Evolutionary conservation across 1,139 yeast genomes (phyloP).

Genomic region (Yueomyces sp.): DNA sequence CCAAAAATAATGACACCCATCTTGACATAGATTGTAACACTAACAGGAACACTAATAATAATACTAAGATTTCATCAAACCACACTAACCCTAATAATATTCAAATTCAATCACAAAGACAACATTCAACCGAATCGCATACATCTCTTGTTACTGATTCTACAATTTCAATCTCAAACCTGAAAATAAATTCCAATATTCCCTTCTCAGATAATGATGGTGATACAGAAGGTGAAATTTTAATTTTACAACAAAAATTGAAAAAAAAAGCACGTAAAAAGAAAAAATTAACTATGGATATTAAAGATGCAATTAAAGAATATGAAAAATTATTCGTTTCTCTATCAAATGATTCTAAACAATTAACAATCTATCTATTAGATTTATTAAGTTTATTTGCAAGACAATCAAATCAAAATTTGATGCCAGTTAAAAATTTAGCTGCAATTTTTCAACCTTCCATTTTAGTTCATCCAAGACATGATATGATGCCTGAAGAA

Average conservation of each 20-base stretch:
- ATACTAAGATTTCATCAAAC: background rate
- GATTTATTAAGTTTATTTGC: slow-evolving; percentile 83
- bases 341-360: slow-evolving; percentile 40
- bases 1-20: too few species aligned
- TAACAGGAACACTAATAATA: background rate
- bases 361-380: slow-evolving; percentile 70
- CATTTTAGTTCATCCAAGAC: slow-evolving; percentile 79
- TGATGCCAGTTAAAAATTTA: slow-evolving; percentile 86
- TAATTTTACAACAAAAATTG: slow-evolving; percentile 22
- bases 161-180: background rate
- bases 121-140: background rate
- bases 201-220: slow-evolving; percentile 8
- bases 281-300: slow-evolving; percentile 39
- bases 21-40: background rate
- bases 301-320: slow-evolving; percentile 55
- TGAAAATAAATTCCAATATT: too few species aligned
- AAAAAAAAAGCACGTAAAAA: slow-evolving; percentile 27
- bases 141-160: background rate
- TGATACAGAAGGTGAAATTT: slow-evolving; percentile 14
- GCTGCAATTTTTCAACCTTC: slow-evolving; percentile 97
- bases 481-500: slow-evolving; percentile 85
- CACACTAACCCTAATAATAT: background rate
- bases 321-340: slow-evolving; percentile 56
- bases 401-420: slow-evolving; percentile 59
- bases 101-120: too few species aligned